phyloP scores from a whole-genome alignment of 2,329 filamentous ascomycete species.

The Beauveria asiatica region DNA sequence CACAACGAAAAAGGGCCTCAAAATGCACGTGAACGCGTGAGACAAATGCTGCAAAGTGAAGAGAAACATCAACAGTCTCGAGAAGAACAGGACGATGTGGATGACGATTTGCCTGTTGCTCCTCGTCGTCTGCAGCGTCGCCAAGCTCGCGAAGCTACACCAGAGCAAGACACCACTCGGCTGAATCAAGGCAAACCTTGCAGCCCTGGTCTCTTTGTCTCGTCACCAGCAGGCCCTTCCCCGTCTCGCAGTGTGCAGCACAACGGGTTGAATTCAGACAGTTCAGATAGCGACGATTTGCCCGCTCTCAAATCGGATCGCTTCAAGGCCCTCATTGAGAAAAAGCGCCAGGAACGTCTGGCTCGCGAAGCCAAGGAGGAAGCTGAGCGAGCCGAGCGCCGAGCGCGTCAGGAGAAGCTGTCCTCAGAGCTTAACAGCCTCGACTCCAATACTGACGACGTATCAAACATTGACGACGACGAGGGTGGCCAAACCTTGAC shows the following conservation, averaged over 20 bases:
- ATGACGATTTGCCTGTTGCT: slow-evolving; percentile 33
- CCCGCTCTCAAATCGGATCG: slow-evolving; percentile 45
- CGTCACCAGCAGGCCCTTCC: slow-evolving; percentile 35
- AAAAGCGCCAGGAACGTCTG: slow-evolving; percentile 63
- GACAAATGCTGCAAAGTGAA: slow-evolving; percentile 31
- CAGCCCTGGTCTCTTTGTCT: slow-evolving; percentile 46
- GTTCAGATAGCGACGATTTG: slow-evolving; percentile 38
- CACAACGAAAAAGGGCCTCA: slow-evolving; percentile 17
- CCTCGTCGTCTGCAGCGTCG: slow-evolving; percentile 32
- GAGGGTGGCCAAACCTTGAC: slow-evolving; percentile 58
- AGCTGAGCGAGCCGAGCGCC: slow-evolving; percentile 36
- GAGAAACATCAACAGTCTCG: slow-evolving; percentile 18
- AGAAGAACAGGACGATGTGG: slow-evolving; percentile 29
- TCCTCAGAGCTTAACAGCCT: slow-evolving; percentile 28
- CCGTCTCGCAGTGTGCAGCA: slow-evolving; percentile 21
- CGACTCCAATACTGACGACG: slow-evolving; percentile 29
- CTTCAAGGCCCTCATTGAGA: slow-evolving; percentile 63
- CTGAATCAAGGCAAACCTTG: slow-evolving; percentile 17
- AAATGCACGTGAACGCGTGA: slow-evolving; percentile 34
- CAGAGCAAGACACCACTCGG: slow-evolving; percentile 21
- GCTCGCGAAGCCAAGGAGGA: slow-evolving; percentile 55
- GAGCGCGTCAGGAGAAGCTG: slow-evolving; percentile 27
- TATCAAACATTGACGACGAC: slow-evolving; percentile 51
- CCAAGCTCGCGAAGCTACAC: slow-evolving; percentile 24
- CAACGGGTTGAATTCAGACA: slow-evolving; percentile 33